Evolutionary conservation across 306 rosid genomes (phyloP).

Genomic region (Glycyrrhiza uralensis): DNA sequence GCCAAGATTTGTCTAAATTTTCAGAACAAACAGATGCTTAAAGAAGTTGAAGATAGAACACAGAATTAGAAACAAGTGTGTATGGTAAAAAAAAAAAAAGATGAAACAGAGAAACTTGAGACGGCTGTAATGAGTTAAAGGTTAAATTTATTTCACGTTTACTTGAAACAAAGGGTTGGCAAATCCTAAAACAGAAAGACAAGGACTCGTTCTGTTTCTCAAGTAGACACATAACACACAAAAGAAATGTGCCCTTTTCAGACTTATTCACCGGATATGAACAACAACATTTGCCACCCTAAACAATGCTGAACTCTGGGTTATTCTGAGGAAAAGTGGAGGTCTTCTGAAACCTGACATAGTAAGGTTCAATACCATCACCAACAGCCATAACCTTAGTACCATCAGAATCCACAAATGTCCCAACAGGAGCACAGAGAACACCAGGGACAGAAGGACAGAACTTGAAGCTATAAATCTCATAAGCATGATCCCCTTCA

Average conservation of each 20-base stretch:
- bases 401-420: slow-evolving; percentile 27
- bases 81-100: no score
- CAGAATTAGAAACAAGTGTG: no score
- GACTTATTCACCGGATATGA: not conserved
- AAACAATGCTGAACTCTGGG: slow-evolving; percentile 6
- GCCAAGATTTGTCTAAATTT: no score
- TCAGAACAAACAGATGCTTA: no score
- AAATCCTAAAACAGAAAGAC: not conserved
- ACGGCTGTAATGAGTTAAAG: not conserved
- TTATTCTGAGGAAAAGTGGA: not conserved
- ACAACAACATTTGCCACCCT: not conserved
- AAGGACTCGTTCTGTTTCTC: not conserved
- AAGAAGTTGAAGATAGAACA: no score
- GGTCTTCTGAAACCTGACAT: slow-evolving; percentile 34
- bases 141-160: not conserved
- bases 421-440: slow-evolving; percentile 34
- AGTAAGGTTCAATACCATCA: slow-evolving; percentile 23
- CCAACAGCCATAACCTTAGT: slow-evolving; percentile 39
- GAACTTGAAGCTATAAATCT: slow-evolving; percentile 36
- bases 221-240: not conserved
- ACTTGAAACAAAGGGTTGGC: not conserved
- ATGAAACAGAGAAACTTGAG: not conserved
- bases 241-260: not conserved
- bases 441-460: slow-evolving; percentile 31
- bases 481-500: slow-evolving; percentile 33